Evolutionary conservation across 768 basidiomycete genomes (phyloP).

Genomic region (Hemileccinum rubropunctum): DNA sequence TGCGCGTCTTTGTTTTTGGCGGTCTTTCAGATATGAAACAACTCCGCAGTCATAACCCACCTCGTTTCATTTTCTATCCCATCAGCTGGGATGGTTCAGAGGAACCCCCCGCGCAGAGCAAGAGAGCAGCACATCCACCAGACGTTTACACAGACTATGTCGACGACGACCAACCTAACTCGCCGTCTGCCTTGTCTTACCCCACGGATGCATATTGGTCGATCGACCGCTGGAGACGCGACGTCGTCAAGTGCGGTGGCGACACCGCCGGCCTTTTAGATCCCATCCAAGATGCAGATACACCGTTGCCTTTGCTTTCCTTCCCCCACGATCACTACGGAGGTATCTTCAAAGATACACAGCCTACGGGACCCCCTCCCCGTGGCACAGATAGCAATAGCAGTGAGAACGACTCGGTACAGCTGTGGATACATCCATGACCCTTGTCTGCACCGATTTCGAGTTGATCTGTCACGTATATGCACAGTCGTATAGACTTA

Average conservation of each 20-base stretch:
- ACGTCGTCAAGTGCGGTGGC: constrained; percentile 9
- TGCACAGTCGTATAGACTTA: no score
- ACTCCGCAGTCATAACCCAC: constrained; percentile 13
- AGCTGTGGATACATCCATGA: constrained; percentile 16
- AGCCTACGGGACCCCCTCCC: background rate
- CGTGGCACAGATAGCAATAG: background rate
- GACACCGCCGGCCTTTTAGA: constrained; percentile 12
- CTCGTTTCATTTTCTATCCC: constrained; percentile 27
- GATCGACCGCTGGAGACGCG: constrained; percentile 24
- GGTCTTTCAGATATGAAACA: background rate
- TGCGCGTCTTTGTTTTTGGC: background rate
- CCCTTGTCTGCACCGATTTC: no score
- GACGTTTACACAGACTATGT: background rate
- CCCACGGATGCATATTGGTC: constrained; percentile 20
- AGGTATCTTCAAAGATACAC: background rate
- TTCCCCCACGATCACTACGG: constrained; percentile 1
- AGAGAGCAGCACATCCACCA: background rate
- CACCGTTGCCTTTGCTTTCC: constrained; percentile 9
- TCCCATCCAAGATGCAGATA: constrained; percentile 14
- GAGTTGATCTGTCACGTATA: background rate
- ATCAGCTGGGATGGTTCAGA: constrained; percentile 24
- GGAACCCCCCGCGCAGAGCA: constrained; percentile 25
- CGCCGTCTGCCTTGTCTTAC: constrained; percentile 17
- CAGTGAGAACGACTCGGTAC: constrained; percentile 11
- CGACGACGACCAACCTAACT: constrained; percentile 38